Evolutionary conservation across 257 asterid genomes (phyloP), one percentile per base, ranked within the genome.

Genomic region (Nemophila menziesii): DNA sequence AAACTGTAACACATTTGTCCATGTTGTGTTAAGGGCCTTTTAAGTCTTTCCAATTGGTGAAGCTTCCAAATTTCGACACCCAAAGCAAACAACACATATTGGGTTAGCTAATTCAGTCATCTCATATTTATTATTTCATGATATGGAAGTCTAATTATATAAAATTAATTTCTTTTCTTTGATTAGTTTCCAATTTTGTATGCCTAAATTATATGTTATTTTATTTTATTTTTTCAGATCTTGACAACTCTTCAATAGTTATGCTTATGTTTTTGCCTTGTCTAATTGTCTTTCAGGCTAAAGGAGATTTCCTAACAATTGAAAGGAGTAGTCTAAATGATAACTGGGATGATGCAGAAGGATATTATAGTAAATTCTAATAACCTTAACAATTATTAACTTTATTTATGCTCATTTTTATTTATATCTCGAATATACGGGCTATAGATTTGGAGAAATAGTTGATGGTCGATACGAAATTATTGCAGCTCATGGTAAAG

Each of bases 311-410:
- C 12, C 37, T 60, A 16, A 71, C 93, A 54, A 63, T 80, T 67
- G 95, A 87, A 65, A 79, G 63, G 67, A 69, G 84, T 64, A 92
- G 79, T 44, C 74, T 75, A 8, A 60, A 83, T 66, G 97, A 87
- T 63, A 87, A 87, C 62, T 87, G 97, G 97, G 97, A 87, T 64
- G 97, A 87, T 44, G 76, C 93, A 1, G 97, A 87, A 62, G 97
- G 97, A 24, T 87, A 87, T 63, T 87, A 87, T 43, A 85, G 97
- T 87, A 68, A 62, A 80, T 61, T 49, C 49, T 24, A 51, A 42
- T 34, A 22, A 22, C 20, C 41, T 47, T 12, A 12, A 3, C 16
- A 19, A 13, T 40, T 19, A 20, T 22, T 39, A 36, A 17, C 20
- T 11, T 14, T 45, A 20, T 12, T 36, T 7, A 21, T 14, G 11